A percentile compares a stretch with the other conserved stretches of the same genome.
Conservation (phyloP, 345 rosid species). For the Eucalyptus tenuipes region DNA sequence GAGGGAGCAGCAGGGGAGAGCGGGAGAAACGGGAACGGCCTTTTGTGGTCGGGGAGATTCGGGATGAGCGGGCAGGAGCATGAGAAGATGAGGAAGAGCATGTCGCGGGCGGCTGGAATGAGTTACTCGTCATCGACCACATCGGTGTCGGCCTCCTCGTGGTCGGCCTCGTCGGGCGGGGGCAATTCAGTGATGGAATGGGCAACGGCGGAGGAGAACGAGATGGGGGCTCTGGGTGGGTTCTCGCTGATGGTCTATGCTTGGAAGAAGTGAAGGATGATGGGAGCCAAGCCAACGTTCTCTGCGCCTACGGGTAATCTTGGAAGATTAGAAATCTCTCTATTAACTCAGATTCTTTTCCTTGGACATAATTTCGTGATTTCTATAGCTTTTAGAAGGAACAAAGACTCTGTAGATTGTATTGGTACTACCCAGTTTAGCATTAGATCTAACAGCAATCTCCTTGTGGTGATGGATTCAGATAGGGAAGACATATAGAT, state of each 20-base stretch:
- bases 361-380: not conserved
- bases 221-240: constrained; percentile 27
- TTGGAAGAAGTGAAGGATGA: constrained; percentile 23
- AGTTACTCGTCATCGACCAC: constrained; percentile 28
- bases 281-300: not conserved
- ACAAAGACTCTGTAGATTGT: not conserved
- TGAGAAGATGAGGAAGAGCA: constrained; percentile 64
- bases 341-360: not conserved
- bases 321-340: not conserved
- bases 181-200: constrained; percentile 81
- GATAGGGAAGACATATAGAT: not conserved
- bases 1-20: not conserved
- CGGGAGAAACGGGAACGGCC: not conserved
- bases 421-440: not conserved
- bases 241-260: constrained; percentile 72
- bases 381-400: not conserved
- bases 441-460: not conserved
- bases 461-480: not conserved
- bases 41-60: not conserved
- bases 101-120: constrained; percentile 20
- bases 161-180: constrained; percentile 46
- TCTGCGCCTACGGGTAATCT: not conserved
- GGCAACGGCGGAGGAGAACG: constrained; percentile 61
- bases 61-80: constrained; percentile 43
- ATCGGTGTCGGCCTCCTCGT: constrained; percentile 63